These are phyloP conservation scores for Linanthus parryae DNA, from an alignment of 148 eudicot species.

Conservation along the genomic window DNA sequence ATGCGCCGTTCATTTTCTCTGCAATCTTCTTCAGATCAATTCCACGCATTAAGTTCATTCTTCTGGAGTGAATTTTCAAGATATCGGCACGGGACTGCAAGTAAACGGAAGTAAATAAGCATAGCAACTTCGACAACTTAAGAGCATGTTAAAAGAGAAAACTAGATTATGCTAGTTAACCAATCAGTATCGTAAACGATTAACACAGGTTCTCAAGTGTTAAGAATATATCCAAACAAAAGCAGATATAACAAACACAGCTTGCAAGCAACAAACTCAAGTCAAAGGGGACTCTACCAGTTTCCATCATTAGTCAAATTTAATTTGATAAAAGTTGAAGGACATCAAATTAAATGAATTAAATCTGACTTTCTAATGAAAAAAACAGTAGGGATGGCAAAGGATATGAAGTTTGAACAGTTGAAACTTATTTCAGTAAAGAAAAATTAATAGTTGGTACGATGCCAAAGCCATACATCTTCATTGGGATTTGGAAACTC, in stretches of 20 bases:
- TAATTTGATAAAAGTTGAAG: too few relatives aligned
- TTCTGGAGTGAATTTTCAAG: constrained; percentile 2
- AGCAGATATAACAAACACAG: too few relatives aligned
- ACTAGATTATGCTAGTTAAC: neutral
- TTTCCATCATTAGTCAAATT: too few relatives aligned
- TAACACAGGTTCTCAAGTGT: too few relatives aligned
- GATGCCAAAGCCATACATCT: constrained; percentile 45
- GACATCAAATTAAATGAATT: too few relatives aligned
- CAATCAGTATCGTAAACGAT: too few relatives aligned
- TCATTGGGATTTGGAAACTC: constrained; percentile 81
- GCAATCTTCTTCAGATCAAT: constrained; percentile 48
- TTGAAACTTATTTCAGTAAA: too few relatives aligned
- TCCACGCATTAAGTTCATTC: constrained; percentile 11
- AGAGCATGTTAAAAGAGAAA: neutral
- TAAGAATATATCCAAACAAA: neutral
- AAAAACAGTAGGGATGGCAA: too few relatives aligned
- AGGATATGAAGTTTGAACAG: too few relatives aligned
- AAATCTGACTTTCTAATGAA: neutral
- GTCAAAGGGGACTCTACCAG: too few relatives aligned
- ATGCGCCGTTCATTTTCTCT: constrained; percentile 77
- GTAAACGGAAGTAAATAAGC: neutral
- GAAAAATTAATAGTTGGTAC: too few relatives aligned
- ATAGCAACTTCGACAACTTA: neutral
- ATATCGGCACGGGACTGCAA: constrained; percentile 5
- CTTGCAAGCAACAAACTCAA: too few relatives aligned